phyloP scores from a whole-genome alignment of 1,284 basidiomycete genomes.

The Ganoderma leucocontextum region DNA sequence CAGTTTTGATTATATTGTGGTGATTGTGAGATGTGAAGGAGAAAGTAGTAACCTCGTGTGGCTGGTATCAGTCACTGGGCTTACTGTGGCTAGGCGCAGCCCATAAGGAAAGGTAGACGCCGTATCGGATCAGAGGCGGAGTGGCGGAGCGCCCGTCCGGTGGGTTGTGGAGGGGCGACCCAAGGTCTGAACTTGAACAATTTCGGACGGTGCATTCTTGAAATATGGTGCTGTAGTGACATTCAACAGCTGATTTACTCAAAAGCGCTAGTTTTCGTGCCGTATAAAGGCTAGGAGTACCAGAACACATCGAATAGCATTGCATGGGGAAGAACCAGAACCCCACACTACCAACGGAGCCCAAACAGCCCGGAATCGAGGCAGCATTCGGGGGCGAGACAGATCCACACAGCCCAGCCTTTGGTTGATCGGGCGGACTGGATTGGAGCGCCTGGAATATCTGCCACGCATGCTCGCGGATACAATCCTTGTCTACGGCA shows the following conservation, averaged over 20 bases:
- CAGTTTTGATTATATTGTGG: no score
- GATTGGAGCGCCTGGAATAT: background rate
- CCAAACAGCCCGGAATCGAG: background rate
- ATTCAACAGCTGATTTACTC: background rate
- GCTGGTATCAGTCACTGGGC: background rate
- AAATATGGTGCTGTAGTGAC: background rate
- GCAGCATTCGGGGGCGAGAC: background rate
- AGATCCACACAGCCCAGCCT: background rate
- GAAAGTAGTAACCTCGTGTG: background rate
- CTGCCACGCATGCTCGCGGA: background rate
- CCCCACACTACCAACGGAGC: background rate
- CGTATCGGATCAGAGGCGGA: conserved; percentile 18
- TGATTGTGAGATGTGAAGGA: background rate
- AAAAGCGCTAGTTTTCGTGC: background rate
- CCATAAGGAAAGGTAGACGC: conserved; percentile 10
- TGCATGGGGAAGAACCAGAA: background rate
- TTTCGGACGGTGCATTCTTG: background rate
- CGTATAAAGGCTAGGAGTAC: background rate
- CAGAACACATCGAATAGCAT: background rate
- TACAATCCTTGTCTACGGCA: conserved; percentile 5
- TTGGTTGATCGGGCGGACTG: background rate
- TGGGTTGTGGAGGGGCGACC: no score
- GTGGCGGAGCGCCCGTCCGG: conserved; percentile 17
- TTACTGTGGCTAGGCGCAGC: background rate
- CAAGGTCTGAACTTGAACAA: background rate